Conservation (phyloP, 257 asterid genomes). For the Solanum chiquidenum region DNA sequence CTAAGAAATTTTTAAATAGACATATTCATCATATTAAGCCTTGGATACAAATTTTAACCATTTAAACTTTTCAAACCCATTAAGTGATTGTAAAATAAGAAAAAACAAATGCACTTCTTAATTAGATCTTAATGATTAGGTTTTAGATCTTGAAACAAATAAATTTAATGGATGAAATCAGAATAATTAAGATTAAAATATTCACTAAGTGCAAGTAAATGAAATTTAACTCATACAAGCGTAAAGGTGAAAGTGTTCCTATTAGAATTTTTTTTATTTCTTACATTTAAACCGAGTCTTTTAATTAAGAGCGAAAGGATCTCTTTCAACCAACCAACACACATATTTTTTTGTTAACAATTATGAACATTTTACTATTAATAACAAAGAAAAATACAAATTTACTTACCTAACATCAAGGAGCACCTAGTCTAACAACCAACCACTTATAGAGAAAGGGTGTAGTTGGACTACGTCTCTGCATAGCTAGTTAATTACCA, state of each 20-base stretch:
- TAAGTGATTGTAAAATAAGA: not conserved
- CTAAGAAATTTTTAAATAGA: not conserved
- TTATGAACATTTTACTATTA: not conserved
- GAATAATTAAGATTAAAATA: not conserved
- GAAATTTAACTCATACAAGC: not conserved
- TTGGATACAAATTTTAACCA: not conserved
- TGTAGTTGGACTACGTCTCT: not conserved
- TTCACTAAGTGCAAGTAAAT: not conserved
- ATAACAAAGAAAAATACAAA: not conserved
- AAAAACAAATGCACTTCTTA: not conserved
- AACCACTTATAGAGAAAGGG: not conserved
- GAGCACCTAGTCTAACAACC: no score
- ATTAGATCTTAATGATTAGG: not conserved
- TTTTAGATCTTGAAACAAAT: not conserved
- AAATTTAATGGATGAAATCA: not conserved
- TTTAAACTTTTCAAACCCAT: not conserved
- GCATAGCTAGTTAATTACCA: not conserved
- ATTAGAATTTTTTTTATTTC: not conserved
- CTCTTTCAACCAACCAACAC: not conserved
- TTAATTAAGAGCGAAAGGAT: not conserved
- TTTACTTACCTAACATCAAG: not conserved
- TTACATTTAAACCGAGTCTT: not conserved
- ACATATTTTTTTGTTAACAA: no score
- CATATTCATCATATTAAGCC: not conserved
- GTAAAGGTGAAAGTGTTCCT: not conserved